Base-by-base conservation (phyloP, 768 basidiomycete species). In the Tremella yokohamensis region DNA sequence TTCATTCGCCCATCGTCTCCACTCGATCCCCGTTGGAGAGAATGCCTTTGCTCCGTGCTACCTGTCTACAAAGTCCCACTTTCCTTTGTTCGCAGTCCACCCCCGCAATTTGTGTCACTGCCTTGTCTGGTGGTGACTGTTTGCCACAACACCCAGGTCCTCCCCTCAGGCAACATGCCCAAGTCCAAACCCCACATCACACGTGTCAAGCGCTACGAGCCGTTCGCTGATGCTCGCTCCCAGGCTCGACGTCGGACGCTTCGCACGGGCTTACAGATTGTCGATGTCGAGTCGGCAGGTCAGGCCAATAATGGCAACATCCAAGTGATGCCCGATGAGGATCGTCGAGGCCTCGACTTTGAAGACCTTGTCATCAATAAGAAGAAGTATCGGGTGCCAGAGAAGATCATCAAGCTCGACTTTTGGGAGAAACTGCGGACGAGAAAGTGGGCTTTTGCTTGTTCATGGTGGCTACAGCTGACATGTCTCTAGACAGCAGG, bases 261-360 rank as follows among this genome's bases (percentile, higher is more conserved):
- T 9, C 87, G 86, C 75, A 83, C 84, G 48, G 82, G 83, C 69
- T 81, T 82, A 2, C 67, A 74, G 15, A 82, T 85, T 0, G 83
- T 94, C 67, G 87, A 89, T 59, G 82, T 97, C 50, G 83, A 82
- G n/a, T 84, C 83, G 62, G 82, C 84, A 15, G 82, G 82, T 40
- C 84, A 87, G 62, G 83, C 80, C 68, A 97, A 98, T 77, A 96
- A 94, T 67, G 94, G 93, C 50, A 90, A 90, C 72, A 87, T 98
- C 65, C 87, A 91, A 64, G 81, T 98, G 62, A 83, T 89, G 13
- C 87, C 88, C 38, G 85, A 87, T 62, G 79, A 80, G 38, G 54
- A 56, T 2, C 40, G 48, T 22, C 61, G 58, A 18, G 16, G 42
- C 11, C 25, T 74, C 11, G 66, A 65, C 29, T 69, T 62, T 40